A percentile compares a stretch with the other conserved stretches of the same genome.
Conservation (phyloP, 345 rosid genomes). For the Salix suchowensis region DNA sequence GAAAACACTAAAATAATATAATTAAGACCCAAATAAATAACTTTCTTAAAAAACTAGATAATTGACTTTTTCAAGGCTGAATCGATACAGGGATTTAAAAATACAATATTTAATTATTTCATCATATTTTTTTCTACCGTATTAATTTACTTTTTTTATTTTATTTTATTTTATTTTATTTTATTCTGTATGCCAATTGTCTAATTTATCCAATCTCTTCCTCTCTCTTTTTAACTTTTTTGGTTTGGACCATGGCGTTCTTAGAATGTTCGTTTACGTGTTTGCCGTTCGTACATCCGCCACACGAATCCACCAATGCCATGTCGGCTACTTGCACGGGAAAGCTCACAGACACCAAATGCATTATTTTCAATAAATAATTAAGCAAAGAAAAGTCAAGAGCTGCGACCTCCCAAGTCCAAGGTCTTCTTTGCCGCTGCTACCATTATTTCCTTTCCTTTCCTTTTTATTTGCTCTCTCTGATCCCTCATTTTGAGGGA, state of each 20-base stretch:
- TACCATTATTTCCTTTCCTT: not conserved
- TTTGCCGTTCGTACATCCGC: not conserved
- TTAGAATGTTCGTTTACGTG: not conserved
- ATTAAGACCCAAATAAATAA: too few species aligned
- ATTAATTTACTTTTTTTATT: too few species aligned
- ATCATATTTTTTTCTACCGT: too few species aligned
- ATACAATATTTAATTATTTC: too few species aligned
- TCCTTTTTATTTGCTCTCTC: not conserved
- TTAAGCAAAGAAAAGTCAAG: not conserved
- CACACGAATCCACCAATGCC: conserved; percentile 13
- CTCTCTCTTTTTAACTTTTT: not conserved
- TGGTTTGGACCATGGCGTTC: not conserved
- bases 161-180: too few species aligned
- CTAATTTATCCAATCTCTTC: too few species aligned
- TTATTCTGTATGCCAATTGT: too few species aligned
- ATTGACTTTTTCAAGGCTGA: too few species aligned
- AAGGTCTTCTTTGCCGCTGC: not conserved
- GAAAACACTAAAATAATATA: too few species aligned
- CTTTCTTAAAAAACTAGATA: too few species aligned
- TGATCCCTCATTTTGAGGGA: conserved; percentile 15
- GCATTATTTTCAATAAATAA: not conserved
- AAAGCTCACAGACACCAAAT: not conserved
- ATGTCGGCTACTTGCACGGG: not conserved
- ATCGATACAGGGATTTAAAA: too few species aligned
- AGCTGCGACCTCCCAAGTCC: not conserved